Conservation (phyloP, 805 yeast species). For the Wickerhamomyces queroliae region DNA sequence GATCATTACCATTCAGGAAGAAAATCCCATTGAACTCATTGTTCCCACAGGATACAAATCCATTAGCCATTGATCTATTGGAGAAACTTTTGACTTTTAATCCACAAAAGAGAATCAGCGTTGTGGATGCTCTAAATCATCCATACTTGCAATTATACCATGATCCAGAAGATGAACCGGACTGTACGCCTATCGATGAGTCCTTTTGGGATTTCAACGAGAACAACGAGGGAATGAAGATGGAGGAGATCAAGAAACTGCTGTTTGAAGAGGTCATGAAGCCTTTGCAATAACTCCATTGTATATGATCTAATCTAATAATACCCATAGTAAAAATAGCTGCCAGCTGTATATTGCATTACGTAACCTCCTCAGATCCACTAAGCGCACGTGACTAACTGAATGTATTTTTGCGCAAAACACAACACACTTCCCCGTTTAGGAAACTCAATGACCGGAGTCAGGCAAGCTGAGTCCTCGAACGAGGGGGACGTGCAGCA, state of each 20-base stretch:
- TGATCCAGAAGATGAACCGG: constrained; percentile 69
- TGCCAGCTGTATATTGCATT: too few relatives aligned
- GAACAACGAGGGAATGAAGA: constrained; percentile 58
- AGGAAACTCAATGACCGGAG: too few relatives aligned
- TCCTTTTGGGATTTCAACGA: constrained; percentile 37
- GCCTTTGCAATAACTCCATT: constrained; percentile 28
- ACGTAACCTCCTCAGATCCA: too few relatives aligned
- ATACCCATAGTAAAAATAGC: too few relatives aligned
- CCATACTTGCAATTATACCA: constrained; percentile 67
- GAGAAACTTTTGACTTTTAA: constrained; percentile 68
- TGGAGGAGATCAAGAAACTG: constrained; percentile 69
- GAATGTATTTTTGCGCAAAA: too few relatives aligned
- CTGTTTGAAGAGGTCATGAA: constrained; percentile 77
- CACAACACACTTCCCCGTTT: too few relatives aligned
- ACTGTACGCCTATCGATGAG: constrained; percentile 30
- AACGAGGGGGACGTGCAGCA: too few relatives aligned
- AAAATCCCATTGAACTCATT: constrained; percentile 46
- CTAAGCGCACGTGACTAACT: too few relatives aligned
- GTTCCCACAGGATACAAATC: constrained; percentile 42
- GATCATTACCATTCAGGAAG: constrained; percentile 57
- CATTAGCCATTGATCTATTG: constrained; percentile 52
- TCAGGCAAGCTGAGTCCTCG: too few relatives aligned
- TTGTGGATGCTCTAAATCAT: constrained; percentile 67
- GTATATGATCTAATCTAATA: too few relatives aligned
- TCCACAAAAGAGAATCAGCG: constrained; percentile 69